These are phyloP conservation scores for Saccharomyces paradoxus DNA, from an alignment of 805 yeast genomes.

Conservation along the genomic window DNA sequence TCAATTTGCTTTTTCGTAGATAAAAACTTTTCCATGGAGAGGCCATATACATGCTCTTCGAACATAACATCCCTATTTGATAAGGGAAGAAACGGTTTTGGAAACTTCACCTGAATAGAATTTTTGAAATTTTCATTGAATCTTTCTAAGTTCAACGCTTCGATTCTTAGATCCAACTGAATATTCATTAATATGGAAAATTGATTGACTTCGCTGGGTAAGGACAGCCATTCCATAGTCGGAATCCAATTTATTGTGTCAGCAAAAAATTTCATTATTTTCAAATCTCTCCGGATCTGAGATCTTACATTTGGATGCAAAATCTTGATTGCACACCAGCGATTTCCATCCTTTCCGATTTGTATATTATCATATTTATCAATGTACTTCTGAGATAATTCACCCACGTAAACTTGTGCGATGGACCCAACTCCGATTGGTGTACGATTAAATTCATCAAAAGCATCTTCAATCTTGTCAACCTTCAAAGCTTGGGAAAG, in stretches of 20 bases:
- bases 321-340: conserved; percentile 81
- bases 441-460: conserved; percentile 61
- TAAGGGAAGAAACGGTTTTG: conserved; percentile 43
- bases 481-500: conserved; percentile 51
- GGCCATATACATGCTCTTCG: conserved; percentile 77
- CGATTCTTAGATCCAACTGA: conserved; percentile 85
- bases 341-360: conserved; percentile 22
- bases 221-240: conserved; percentile 94
- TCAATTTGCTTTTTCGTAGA: conserved; percentile 32
- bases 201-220: conserved; percentile 90
- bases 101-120: conserved; percentile 62
- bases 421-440: conserved; percentile 98
- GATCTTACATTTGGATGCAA: conserved; percentile 79
- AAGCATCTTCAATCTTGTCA: conserved; percentile 60
- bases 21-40: conserved; percentile 70
- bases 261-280: conserved; percentile 80
- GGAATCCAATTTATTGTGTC: conserved; percentile 61
- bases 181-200: conserved; percentile 78
- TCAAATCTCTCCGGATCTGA: conserved; percentile 69
- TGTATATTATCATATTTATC: conserved; percentile 10
- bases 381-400: conserved; percentile 42
- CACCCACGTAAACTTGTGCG: conserved; percentile 87
- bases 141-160: conserved; percentile 66
- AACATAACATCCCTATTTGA: conserved; percentile 68
- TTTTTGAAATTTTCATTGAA: conserved; percentile 63